Evolutionary conservation across 73 alveolate genomes (phyloP).

Genomic region (Paramecium sonneborni): DNA sequence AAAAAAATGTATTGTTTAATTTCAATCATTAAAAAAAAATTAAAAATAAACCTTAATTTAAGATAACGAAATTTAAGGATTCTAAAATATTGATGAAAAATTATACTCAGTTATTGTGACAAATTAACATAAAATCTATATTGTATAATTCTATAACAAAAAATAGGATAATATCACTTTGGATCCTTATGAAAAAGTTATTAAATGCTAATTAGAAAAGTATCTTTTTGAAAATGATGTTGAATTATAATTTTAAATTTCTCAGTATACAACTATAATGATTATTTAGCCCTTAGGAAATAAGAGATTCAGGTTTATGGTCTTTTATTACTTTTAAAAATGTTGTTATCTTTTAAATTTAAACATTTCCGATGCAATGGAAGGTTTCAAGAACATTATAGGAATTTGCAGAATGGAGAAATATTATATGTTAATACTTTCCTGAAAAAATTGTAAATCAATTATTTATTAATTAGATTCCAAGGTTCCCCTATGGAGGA

Average conservation of each 20-base stretch:
- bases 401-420: neutral
- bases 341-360: neutral
- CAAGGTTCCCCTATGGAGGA: neutral
- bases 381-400: neutral
- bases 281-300: neutral
- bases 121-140: too few relatives aligned
- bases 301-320: neutral
- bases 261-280: neutral
- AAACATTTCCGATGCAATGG: neutral
- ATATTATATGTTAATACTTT: neutral
- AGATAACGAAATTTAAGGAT: neutral
- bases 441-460: neutral
- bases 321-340: neutral
- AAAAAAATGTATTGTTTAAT: neutral
- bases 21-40: neutral
- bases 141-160: neutral
- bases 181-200: neutral
- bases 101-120: neutral
- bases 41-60: neutral
- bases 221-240: neutral
- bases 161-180: neutral
- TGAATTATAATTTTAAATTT: too few relatives aligned
- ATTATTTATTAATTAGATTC: neutral
- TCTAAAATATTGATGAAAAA: neutral
- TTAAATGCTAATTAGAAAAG: neutral